Evolutionary conservation across 495 filamentous ascomycete genomes (phyloP), one percentile per base, ranked within the genome.

Genomic region (Hypoxylon subgilvum): DNA sequence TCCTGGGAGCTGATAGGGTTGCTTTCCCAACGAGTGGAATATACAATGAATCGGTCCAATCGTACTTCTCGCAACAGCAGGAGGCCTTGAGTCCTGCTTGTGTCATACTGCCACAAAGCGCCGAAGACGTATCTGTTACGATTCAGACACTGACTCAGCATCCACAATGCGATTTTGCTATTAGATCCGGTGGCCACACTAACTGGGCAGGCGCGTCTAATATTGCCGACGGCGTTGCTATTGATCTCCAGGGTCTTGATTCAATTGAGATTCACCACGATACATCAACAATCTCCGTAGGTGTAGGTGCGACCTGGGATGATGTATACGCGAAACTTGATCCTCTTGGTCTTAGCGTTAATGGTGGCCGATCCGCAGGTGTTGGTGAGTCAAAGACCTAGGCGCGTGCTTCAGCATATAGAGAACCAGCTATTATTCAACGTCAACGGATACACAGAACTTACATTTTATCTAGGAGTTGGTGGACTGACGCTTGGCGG

Each of bases 401-500:
- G 13, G 18, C 14, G 8, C 34, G 4, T 17, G 7, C 6, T 13
- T 38, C 14, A 8, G 34, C 2, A 38, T n/a, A n/a, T 34, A 17
- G 13, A 6, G 7, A 18, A 17, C 4, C 40, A 14, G 12, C 14
- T 22, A 6, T 8, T 43, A 22, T 41, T n/a, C n/a, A n/a, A n/a
- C n/a, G n/a, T n/a, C n/a, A n/a, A n/a, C n/a, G n/a, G n/a, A n/a
- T n/a, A n/a, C n/a, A n/a, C n/a, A n/a, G n/a, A n/a, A n/a, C n/a
- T n/a, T n/a, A n/a, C 40, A 28, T 5, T 14, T 27, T 14, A 16
- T n/a, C n/a, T 12, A 43, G 75, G 77, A 6, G 69, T 79, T 1
- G 69, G 71, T 2, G 76, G 77, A 0, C 67, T 81, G 19, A 73
- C 73, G 23, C 68, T 82, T 8, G 81, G 81, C 46, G 69, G 77